phyloP scores from a whole-genome alignment of 805 yeast genomes.

The Hanseniaspora osmophila region DNA sequence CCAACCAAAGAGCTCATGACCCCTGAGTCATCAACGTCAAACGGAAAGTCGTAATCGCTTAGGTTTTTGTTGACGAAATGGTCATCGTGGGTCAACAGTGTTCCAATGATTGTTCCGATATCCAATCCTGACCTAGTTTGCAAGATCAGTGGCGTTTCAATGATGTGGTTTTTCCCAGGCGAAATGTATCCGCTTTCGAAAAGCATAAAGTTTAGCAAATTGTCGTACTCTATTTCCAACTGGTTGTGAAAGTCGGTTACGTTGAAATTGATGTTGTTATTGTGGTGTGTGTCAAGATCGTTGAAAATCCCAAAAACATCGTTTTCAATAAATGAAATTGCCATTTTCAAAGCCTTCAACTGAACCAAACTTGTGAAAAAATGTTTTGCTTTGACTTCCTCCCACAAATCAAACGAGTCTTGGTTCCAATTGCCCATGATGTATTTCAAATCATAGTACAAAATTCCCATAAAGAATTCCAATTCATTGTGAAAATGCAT shows the following conservation, averaged over 20 bases:
- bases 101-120: conserved; percentile 46
- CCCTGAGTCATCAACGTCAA: conserved; percentile 41
- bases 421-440: conserved; percentile 46
- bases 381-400: conserved; percentile 63
- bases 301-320: neutral
- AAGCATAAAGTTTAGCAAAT: conserved; percentile 17
- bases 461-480: conserved; percentile 35
- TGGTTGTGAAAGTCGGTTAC: conserved; percentile 12
- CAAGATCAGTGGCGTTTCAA: conserved; percentile 48
- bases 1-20: conserved; percentile 50
- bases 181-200: conserved; percentile 25
- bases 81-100: conserved; percentile 29
- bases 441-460: conserved; percentile 60
- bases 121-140: conserved; percentile 60
- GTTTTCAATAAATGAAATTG: conserved; percentile 25
- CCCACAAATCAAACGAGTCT: conserved; percentile 84
- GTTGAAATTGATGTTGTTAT: conserved; percentile 9
- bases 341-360: conserved; percentile 50
- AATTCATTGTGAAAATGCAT: conserved; percentile 15
- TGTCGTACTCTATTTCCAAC: conserved; percentile 12
- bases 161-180: conserved; percentile 35
- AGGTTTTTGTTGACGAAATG: conserved; percentile 25
- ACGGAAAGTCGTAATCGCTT: conserved; percentile 33
- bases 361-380: conserved; percentile 71
- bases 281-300: conserved; percentile 1